Evolutionary conservation across 164 flowering plant genomes (phyloP), one percentile per base, ranked within the genome.

Genomic region (Tetracentron sinense): DNA sequence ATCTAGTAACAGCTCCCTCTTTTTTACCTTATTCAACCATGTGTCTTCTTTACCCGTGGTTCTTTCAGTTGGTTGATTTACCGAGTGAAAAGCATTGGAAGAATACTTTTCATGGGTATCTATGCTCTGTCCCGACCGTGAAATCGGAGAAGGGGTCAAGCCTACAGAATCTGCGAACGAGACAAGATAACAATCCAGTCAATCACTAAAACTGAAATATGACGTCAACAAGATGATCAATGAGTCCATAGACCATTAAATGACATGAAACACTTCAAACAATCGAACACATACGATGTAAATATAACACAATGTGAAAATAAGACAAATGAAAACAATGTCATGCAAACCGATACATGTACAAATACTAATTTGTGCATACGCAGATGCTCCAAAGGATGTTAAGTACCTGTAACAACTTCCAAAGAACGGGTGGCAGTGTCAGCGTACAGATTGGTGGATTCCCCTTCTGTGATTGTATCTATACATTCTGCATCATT

Each of bases 1-100:
- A 76, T 87, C 89, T 48, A 89, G 88, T 28, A 77, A 77, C 73
- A 89, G 65, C 71, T 92, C 96, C 75, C 86, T 86, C 78, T 80
- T 83, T 72, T 86, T 90, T 59, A 70, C 83, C 74, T 84, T 83
- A 63, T 71, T 77, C 52, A 82, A 75, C 82, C 84, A 82, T 51
- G 65, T 54, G 5, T 78, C 89, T 55, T 82, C 87, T 65, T 74
- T 87, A 16, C 74, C 75, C 52, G 60, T 60, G 57, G 50, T 38
- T 79, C 74, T 80, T 49, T 88, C 91, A 53, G 79, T 59, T 44
- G 66, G 46, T 57, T 61, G 76, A 73, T 65, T 76, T 53, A 31
- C 56, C 47, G 83, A 54, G 26, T 54, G 76, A 51, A 71, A 76
- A 47, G 68, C 65, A 69, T 76, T 81, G 48, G 75, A 65, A 58